Percentiles rank a stretch among this genome's conserved stretches.
phyloP scores from a whole-genome alignment of 2,329 filamentous ascomycete genomes.

The Stagonosporopsis cucurbitacearum region DNA sequence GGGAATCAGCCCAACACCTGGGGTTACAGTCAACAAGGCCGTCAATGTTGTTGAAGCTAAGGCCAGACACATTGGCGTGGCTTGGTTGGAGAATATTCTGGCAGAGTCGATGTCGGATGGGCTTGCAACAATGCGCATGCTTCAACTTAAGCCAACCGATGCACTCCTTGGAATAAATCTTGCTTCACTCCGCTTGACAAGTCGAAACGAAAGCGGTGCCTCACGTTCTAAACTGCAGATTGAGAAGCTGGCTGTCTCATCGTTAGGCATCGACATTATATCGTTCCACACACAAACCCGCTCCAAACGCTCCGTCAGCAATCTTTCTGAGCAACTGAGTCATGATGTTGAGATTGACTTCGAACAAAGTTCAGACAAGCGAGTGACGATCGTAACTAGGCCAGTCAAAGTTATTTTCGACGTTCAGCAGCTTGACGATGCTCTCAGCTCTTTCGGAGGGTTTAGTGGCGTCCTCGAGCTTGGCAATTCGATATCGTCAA shows the following conservation, averaged over 20 bases:
- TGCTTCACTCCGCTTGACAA: constrained; percentile 33
- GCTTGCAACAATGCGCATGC: constrained; percentile 7
- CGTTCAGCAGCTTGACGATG: constrained; percentile 81
- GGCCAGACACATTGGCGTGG: constrained; percentile 37
- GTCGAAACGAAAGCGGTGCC: constrained; percentile 23
- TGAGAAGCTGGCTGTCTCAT: constrained; percentile 56
- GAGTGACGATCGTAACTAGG: constrained; percentile 73
- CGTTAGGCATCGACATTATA: constrained; percentile 58
- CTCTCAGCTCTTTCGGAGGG: constrained; percentile 86
- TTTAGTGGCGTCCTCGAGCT: constrained; percentile 90
- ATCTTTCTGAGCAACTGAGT: constrained; percentile 32
- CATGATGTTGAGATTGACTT: constrained; percentile 45
- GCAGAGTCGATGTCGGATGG: constrained; percentile 30
- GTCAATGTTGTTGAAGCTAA: constrained; percentile 29
- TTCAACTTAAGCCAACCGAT: constrained; percentile 36
- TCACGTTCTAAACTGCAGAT: constrained; percentile 38
- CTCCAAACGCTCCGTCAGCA: constrained; percentile 33
- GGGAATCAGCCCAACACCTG: neutral
- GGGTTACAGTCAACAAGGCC: constrained; percentile 1
- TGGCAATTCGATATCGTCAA: constrained; percentile 81
- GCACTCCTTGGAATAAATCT: constrained; percentile 39
- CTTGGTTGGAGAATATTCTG: constrained; percentile 41
- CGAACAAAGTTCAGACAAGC: constrained; percentile 38
- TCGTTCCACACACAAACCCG: constrained; percentile 54
- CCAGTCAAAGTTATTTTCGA: constrained; percentile 80